Conservation (phyloP, 2,329 filamentous ascomycete species). For the Fusarium goolgardi region DNA sequence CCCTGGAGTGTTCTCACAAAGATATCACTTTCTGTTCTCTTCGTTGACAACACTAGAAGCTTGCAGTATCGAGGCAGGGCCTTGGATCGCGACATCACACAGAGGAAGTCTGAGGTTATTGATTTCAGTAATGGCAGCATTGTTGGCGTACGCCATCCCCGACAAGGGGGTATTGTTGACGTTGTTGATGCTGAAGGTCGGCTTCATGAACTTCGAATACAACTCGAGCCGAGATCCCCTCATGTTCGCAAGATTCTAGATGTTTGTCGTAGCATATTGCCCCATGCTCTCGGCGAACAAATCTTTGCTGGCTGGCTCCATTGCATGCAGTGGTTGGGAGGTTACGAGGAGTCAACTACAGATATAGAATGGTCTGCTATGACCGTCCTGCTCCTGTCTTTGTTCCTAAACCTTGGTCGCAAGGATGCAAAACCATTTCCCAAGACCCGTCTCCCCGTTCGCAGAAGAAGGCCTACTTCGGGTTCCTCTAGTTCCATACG, state of each 20-base stretch:
- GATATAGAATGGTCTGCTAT: constrained; percentile 77
- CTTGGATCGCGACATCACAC: constrained; percentile 63
- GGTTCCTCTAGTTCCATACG: constrained; percentile 53
- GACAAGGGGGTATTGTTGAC: constrained; percentile 71
- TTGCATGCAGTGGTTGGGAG: constrained; percentile 74
- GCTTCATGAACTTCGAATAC: constrained; percentile 74
- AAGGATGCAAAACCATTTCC: constrained; percentile 44
- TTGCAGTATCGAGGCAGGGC: constrained; percentile 67
- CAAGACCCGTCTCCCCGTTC: constrained; percentile 46
- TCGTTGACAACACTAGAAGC: constrained; percentile 68
- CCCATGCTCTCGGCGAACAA: constrained; percentile 67
- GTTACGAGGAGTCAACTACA: constrained; percentile 58
- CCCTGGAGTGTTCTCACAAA: constrained; percentile 79
- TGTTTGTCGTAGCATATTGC: constrained; percentile 72
- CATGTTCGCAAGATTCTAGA: constrained; percentile 71
- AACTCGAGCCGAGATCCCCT: constrained; percentile 72
- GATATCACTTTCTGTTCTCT: constrained; percentile 71
- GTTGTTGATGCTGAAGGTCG: constrained; percentile 71
- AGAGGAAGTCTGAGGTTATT: constrained; percentile 59
- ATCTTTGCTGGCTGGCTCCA: constrained; percentile 80
- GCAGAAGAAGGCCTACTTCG: constrained; percentile 50
- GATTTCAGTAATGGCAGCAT: constrained; percentile 62
- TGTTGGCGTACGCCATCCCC: constrained; percentile 67
- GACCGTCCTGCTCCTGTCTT: constrained; percentile 70
- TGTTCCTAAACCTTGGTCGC: constrained; percentile 70